These are phyloP conservation scores for Bryopsis sp. DNA, from an alignment of 139 green algal species.

Conservation along the genomic window DNA sequence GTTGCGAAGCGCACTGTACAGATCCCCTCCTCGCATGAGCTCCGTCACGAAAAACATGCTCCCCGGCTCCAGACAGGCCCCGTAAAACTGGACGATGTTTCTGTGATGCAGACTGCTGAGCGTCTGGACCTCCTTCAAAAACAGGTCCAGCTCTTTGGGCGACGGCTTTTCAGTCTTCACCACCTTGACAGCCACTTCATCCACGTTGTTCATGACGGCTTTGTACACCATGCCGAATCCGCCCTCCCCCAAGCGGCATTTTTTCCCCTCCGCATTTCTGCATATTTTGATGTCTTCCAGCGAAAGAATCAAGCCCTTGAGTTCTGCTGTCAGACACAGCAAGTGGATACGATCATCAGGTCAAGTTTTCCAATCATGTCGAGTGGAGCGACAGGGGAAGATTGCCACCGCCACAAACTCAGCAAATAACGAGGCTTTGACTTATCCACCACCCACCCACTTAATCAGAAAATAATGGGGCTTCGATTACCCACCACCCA, in stretches of 20 bases:
- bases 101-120: constrained; percentile 46
- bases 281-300: constrained; percentile 49
- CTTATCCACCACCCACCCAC: no score
- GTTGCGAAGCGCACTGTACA: constrained; percentile 53
- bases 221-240: constrained; percentile 64
- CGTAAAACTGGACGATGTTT: constrained; percentile 68
- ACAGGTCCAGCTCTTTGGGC: constrained; percentile 38
- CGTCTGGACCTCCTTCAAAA: constrained; percentile 41
- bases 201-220: constrained; percentile 53
- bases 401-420: no score
- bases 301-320: constrained; percentile 22
- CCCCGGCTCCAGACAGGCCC: constrained; percentile 45
- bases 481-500: no score
- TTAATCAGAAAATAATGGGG: no score
- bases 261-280: constrained; percentile 37
- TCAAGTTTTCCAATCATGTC: no score
- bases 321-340: no score
- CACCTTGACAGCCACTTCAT: constrained; percentile 67
- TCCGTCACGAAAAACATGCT: constrained; percentile 60
- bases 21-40: constrained; percentile 56
- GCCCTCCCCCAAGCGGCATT: constrained; percentile 51
- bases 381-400: no score
- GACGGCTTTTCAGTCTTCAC: constrained; percentile 39
- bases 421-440: no score
- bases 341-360: no score